Percentiles rank a stretch among this genome's conserved stretches.
Conservation (phyloP, 441 rosid species). For the Arabidopsis hybrid region DNA sequence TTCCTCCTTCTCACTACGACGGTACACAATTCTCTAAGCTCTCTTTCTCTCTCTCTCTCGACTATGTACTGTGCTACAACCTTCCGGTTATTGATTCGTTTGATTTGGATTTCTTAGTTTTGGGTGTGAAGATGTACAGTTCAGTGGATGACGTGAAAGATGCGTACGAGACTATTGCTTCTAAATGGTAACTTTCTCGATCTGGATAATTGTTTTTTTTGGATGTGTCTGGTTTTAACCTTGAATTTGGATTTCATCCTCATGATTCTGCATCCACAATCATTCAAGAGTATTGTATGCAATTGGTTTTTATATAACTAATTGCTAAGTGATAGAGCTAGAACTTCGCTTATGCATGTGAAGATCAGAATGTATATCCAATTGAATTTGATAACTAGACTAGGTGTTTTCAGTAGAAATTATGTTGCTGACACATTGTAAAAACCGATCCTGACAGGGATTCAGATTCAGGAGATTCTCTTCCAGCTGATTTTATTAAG, state of each 20-base stretch:
- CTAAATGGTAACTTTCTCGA: conserved; percentile 58
- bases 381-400: conserved; percentile 17
- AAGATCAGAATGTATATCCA: not conserved
- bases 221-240: not conserved
- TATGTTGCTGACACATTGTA: not conserved
- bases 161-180: conserved; percentile 67
- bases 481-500: conserved; percentile 63
- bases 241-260: not conserved
- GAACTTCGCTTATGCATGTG: not conserved
- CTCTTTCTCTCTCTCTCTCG: not conserved
- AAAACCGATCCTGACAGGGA: conserved; percentile 57
- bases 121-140: conserved; percentile 65
- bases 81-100: not conserved
- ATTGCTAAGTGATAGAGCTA: not conserved
- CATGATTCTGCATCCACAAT: not conserved
- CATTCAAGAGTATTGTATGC: not conserved
- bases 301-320: not conserved
- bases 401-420: not conserved
- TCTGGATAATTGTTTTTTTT: not conserved
- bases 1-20: conserved; percentile 79
- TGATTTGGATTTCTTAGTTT: conserved; percentile 45
- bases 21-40: conserved; percentile 45
- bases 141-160: conserved; percentile 68
- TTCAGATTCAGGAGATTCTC: conserved; percentile 53
- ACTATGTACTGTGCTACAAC: not conserved